phyloP scores from a whole-genome alignment of 441 rosid species.

The Flueggea neowawraea region DNA sequence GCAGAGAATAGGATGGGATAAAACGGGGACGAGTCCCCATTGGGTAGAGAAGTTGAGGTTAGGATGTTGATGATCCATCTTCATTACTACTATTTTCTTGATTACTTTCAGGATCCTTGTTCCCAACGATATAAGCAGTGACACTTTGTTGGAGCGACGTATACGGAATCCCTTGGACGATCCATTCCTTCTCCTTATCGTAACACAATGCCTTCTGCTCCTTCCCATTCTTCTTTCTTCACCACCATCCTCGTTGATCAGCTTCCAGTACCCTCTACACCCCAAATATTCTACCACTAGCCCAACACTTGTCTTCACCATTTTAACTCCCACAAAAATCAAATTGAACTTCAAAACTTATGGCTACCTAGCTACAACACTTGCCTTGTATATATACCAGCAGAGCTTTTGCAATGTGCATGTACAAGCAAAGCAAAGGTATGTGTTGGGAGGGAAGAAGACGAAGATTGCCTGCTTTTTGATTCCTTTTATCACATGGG shows the following conservation, averaged over 20 bases:
- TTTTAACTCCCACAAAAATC: too few species aligned
- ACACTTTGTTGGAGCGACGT: slow-evolving; percentile 34
- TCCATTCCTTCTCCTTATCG: slow-evolving; percentile 37
- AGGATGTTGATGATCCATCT: slow-evolving; percentile 41
- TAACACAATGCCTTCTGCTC: slow-evolving; percentile 18
- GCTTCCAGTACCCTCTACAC: slow-evolving; percentile 26
- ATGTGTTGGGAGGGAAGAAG: background rate
- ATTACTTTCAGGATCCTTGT: slow-evolving; percentile 32
- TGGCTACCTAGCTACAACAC: too few species aligned
- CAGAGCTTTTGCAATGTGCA: too few species aligned
- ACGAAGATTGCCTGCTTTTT: slow-evolving; percentile 4
- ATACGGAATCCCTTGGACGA: slow-evolving; percentile 35
- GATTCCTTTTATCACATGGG: slow-evolving; percentile 30
- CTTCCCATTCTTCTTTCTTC: slow-evolving; percentile 20
- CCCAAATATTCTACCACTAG: slow-evolving; percentile 6
- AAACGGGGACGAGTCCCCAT: slow-evolving; percentile 54
- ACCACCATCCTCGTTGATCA: background rate
- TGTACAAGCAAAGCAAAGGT: too few species aligned
- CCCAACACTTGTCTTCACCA: background rate
- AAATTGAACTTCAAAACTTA: too few species aligned
- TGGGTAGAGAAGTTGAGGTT: slow-evolving; percentile 54
- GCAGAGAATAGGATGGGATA: slow-evolving; percentile 25
- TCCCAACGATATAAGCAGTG: slow-evolving; percentile 17
- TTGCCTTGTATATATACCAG: too few species aligned
- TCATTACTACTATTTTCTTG: slow-evolving; percentile 26